Base-by-base conservation (phyloP, 2,329 filamentous ascomycete genomes). In the Sarocladium oryzae region DNA sequence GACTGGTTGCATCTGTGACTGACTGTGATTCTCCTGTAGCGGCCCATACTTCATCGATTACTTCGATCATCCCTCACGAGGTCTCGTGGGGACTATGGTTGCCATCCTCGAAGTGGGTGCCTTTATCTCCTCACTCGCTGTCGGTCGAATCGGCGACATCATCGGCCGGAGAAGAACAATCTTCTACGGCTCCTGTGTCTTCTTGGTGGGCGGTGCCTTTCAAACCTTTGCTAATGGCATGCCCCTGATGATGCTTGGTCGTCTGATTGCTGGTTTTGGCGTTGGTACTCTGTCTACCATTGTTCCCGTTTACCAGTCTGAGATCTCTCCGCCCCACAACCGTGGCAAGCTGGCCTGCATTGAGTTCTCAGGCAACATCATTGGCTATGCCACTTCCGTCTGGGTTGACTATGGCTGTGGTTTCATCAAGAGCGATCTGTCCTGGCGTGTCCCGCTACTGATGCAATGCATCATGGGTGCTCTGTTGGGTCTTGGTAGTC, bases 391-490 rank as follows among this genome's bases (percentile, higher is more conserved):
- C 51, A 90, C 89, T 50, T 97, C 92, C 60, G 92, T 97, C 20
- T 99, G 93, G 93, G 92, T 97, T 24, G 93, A 99, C 68, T 99
- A 97, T 70, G 92, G 93, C 61, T 96, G 91, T 69, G 93, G 88
- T 53, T 96, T 78, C 65, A 97, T 99, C 63, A 69, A 89, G 55
- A 88, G 76, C 61, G 76, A 97, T 66, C 78, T 86, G 72, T 89
- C 93, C 2, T 99, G 93, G 93, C 87, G 93, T 46, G 61, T 96
- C 40, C 93, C 93, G 1, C 72, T 99, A 49, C 71, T 90, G 41
- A 88, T 96, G 84, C 93, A 99, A 69, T 96, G 93, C 63, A 68
- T 95, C 43, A 97, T 99, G 91, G 93, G 93, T 28, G 81, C 81
- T 38, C 75, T 99, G 46, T 79, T 99, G 30, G 92, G 84, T 8